These are phyloP conservation scores for Metschnikowia borealis DNA, from an alignment of 805 yeast species.

Conservation along the genomic window DNA sequence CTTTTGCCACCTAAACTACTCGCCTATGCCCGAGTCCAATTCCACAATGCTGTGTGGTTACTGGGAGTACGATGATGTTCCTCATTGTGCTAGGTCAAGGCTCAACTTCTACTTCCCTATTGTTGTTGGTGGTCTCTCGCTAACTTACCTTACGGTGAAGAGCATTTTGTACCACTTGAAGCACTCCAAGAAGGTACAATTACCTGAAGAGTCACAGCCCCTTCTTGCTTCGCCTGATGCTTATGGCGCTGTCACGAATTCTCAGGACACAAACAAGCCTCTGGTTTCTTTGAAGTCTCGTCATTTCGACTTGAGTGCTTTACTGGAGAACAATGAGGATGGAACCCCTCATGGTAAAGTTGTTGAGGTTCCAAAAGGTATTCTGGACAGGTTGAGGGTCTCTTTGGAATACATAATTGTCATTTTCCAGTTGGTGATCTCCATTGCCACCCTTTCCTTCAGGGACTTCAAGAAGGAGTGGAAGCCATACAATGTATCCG, in stretches of 20 bases:
- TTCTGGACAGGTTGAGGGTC: conserved; percentile 53
- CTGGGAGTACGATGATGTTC: conserved; percentile 64
- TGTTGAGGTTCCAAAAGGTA: conserved; percentile 45
- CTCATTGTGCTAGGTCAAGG: conserved; percentile 45
- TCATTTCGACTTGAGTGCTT: conserved; percentile 61
- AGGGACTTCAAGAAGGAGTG: conserved; percentile 33
- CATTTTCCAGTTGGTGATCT: conserved; percentile 35
- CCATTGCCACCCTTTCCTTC: conserved; percentile 32
- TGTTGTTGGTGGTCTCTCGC: conserved; percentile 26
- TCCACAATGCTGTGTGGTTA: conserved; percentile 17
- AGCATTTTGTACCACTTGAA: conserved; percentile 9
- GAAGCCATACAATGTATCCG: conserved; percentile 21
- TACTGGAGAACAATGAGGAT: conserved; percentile 51
- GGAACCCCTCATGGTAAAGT: conserved; percentile 59
- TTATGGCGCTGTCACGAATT: conserved; percentile 27
- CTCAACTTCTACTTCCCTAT: conserved; percentile 35
- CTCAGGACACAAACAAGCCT: conserved; percentile 10
- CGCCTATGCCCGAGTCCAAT: neutral
- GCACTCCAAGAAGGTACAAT: conserved; percentile 10
- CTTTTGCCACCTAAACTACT: neutral
- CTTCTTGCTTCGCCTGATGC: conserved; percentile 30
- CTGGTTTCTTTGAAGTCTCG: conserved; percentile 41
- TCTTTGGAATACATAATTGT: conserved; percentile 46
- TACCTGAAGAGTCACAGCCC: conserved; percentile 29
- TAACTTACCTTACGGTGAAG: conserved; percentile 20